Base-by-base conservation (phyloP, 1,284 basidiomycete species). In the Rugosomyces carneus region DNA sequence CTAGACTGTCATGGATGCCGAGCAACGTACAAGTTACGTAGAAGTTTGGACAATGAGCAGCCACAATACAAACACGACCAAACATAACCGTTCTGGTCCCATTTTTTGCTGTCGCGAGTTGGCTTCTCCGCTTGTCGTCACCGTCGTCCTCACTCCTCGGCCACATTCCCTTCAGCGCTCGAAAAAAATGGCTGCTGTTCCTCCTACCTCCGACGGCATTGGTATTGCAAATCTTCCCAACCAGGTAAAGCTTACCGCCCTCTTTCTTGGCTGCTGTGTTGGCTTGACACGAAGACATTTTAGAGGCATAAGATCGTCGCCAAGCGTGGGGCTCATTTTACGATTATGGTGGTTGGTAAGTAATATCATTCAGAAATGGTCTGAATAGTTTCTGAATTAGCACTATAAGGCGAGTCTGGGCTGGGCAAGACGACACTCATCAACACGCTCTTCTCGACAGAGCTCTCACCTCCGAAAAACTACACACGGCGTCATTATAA, bases 361-460 rank as follows among this genome's bases (percentile, higher is more conserved):
- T 78, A 8, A 5, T 32, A 31, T 37, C 15, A 24, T 18, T 26
- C 31, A 32, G 34, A 26, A n/a, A 31, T 29, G 15, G 15, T 20
- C 34, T 21, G 18, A 9, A 36, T 31, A 27, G 21, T 24, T 32
- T n/a, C 24, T 45, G n/a, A 15, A 44, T 36, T 19, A n/a, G 11
- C 18, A 13, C 50, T 11, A 38, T 34, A 23, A 94, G 90, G 93
- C 67, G 93, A 97, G 72, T 93, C 90, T 52, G 93, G 93, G 48
- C 73, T 96, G 49, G 93, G 93, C 46, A 96, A 97, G 73, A 93
- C 91, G 37, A 94, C 92, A 1, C 79, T 94, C 65, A 93, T 99
- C 78, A 99, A 99, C 78, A 99, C 96, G 31, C 86, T 99, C 57
- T 99, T 99, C 72, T 91, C 93, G 34, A 99, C 96, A 49, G 96